Percentiles rank a stretch among this genome's conserved stretches.
phyloP scores from a whole-genome alignment of 2,329 filamentous ascomycete species.

The Metarhizium guizhouense region DNA sequence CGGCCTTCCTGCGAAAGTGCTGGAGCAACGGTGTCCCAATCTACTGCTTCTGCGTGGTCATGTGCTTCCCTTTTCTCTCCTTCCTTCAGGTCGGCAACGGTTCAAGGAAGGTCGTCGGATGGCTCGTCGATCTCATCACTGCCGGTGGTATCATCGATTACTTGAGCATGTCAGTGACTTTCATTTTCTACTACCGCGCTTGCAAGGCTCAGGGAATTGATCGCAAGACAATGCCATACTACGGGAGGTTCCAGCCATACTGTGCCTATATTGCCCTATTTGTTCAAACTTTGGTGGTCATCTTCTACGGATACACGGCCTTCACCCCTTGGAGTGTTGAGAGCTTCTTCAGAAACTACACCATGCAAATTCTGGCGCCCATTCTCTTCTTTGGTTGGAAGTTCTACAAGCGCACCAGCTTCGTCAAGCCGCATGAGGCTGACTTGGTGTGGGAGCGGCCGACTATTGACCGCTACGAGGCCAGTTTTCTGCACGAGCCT shows the following conservation, averaged over 20 bases:
- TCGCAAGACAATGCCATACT: conserved; percentile 47
- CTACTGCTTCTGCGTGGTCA: conserved; percentile 45
- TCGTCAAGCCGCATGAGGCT: conserved; percentile 42
- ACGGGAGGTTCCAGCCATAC: conserved; percentile 50
- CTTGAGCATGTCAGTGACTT: conserved; percentile 41
- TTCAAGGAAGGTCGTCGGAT: conserved; percentile 40
- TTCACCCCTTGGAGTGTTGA: conserved; percentile 40
- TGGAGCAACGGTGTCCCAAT: conserved; percentile 53
- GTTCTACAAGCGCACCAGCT: conserved; percentile 48
- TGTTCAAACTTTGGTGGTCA: conserved; percentile 33
- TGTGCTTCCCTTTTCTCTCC: conserved; percentile 43
- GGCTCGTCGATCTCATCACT: conserved; percentile 48
- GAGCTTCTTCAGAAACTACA: conserved; percentile 45
- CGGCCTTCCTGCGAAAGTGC: conserved; percentile 45
- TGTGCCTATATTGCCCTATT: conserved; percentile 37
- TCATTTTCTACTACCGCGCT: conserved; percentile 40
- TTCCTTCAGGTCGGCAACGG: conserved; percentile 42
- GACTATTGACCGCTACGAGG: conserved; percentile 48
- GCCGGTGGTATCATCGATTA: conserved; percentile 54
- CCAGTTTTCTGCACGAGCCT: conserved; percentile 36
- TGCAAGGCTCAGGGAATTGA: conserved; percentile 42
- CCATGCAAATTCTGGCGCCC: conserved; percentile 45
- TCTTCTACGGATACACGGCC: conserved; percentile 47
- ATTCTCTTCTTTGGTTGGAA: conserved; percentile 54
- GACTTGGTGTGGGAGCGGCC: conserved; percentile 55